phyloP scores from a whole-genome alignment of 225 moss, liverwort and hornwort genomes.

The Sphagnum contortum region DNA sequence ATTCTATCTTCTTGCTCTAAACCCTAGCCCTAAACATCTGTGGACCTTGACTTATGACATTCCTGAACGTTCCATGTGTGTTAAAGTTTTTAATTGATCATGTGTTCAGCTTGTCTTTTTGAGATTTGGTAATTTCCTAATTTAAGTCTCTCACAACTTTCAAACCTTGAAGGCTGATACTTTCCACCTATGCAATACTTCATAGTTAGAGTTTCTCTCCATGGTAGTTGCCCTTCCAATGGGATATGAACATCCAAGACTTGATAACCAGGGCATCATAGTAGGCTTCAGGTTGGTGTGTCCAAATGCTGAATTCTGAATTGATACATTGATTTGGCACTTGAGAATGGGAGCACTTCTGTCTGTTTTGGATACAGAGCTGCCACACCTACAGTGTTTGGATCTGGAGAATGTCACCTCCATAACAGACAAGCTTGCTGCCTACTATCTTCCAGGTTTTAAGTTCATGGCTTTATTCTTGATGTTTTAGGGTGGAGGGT shows the following conservation, averaged over 20 bases:
- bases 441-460: slow-evolving; percentile 38
- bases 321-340: neutral
- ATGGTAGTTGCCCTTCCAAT: too few relatives aligned
- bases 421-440: slow-evolving; percentile 31
- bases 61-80: neutral
- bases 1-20: neutral
- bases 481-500: slow-evolving; percentile 2
- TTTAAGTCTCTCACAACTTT: too few relatives aligned
- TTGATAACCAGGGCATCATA: too few relatives aligned
- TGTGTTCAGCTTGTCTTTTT: neutral
- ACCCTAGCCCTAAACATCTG: neutral
- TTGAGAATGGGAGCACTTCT: slow-evolving; percentile 1
- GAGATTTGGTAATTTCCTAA: neutral
- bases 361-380: slow-evolving; percentile 29
- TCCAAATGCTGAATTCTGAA: neutral
- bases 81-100: neutral
- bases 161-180: neutral
- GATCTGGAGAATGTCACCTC: slow-evolving; percentile 52
- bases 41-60: neutral
- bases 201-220: neutral
- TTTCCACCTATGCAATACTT: neutral
- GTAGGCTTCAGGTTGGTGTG: too few relatives aligned
- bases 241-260: too few relatives aligned
- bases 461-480: neutral
- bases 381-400: slow-evolving; percentile 43